These are phyloP conservation scores for Zea mays DNA, from an alignment of 176 grass and related monocot genomes.

Conservation along the genomic window Zm-B73-REFERENCE-NAM-5.0 NC_050100.1:160187001-160187500, in stretches of 20 bases:
- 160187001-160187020: neutral
- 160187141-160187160: constrained; percentile 60
- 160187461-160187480: constrained; percentile 50
- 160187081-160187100: constrained; percentile 86
- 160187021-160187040: neutral
- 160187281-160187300: neutral
- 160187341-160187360: neutral
- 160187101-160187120: constrained; percentile 92
- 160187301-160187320: neutral
- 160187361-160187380: neutral
- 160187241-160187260: constrained; percentile 53
- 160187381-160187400: neutral
- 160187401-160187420: neutral
- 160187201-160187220: constrained; percentile 71
- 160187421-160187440: neutral
- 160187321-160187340: neutral
- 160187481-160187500: constrained; percentile 45
- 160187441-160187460: constrained; percentile 45
- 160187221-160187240: constrained; percentile 47
- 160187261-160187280: constrained; percentile 66
- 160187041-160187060: neutral
- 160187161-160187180: constrained; percentile 68
- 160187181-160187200: constrained; percentile 67
- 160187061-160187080: constrained; percentile 62
- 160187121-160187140: constrained; percentile 70